Evolutionary conservation across 176 grass and related monocot genomes (phyloP), one percentile per base, ranked within the genome.

Genomic region (Tillandsia leiboldiana): DNA sequence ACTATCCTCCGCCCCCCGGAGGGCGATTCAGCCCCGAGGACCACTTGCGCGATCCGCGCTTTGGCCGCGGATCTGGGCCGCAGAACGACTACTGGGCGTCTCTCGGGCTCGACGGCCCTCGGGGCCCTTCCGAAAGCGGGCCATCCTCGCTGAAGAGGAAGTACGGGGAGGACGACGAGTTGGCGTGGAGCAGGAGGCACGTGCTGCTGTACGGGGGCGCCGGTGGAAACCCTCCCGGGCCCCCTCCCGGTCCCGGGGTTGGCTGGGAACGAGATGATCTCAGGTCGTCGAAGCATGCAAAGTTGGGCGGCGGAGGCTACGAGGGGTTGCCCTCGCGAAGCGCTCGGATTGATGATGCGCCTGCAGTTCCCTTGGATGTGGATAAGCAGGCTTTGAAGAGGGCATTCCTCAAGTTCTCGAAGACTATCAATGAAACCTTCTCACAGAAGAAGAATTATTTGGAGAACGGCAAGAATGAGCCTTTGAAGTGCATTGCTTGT

Each of bases 401-500:
- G 69, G 84, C 88, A 4, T 99, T 90, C 67, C 81, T 99, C 77
- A 90, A 84, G 84, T 93, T 90, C 58, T 56, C 85, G 18, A 99
- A 90, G 87, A 80, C 79, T 68, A 83, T 99, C 26, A 87, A 93
- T 70, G 94, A 99, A 56, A 87, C 54, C 49, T 28, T 62, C 0
- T 12, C 13, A 15, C 80, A 92, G 71, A 90, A 79, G 75, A 86
- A 75, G 74, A 84, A 76, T 75, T 88, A 88, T 77, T 77, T 93
- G 64, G 87, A 88, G 63, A 78, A 87, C 24, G 77, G 82, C n/a
- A 88, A 75, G 71, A 75, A 81, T 71, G 80, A 50, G n/a, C 79
- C 77, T 59, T 78, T 93, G 65, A 65, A 70, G 11, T 99, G 94
- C 73, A 72, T 90, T 72, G 82, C 83, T 62, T 99, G 94, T 71